Conservation (phyloP, 139 green algal species). For the Trebouxia sp. region DNA sequence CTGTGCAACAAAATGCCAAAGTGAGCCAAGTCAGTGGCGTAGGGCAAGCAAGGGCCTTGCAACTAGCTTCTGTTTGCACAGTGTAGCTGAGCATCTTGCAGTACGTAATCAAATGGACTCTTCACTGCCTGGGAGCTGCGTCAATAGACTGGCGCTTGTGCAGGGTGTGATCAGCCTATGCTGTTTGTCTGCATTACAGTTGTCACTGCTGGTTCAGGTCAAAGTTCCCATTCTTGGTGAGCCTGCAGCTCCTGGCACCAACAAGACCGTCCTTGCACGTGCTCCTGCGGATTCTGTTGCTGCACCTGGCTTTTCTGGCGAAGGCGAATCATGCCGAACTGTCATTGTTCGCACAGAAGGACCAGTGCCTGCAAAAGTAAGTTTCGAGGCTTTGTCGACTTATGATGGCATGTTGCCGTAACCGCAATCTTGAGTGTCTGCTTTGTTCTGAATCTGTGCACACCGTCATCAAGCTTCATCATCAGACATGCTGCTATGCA, state of each 20-base stretch:
- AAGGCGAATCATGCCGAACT: constrained; percentile 8
- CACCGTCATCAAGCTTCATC: no score
- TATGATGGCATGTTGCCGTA: background rate
- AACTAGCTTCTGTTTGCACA: no score
- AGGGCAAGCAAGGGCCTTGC: no score
- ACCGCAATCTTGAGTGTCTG: background rate
- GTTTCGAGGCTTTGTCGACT: background rate
- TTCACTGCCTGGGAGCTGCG: no score
- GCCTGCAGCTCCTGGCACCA: background rate
- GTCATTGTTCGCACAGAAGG: constrained; percentile 2
- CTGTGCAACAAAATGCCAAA: background rate
- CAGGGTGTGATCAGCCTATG: no score
- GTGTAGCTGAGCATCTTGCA: no score
- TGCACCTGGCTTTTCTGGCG: constrained; percentile 5
- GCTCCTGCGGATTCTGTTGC: constrained; percentile 5
- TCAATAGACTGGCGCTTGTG: no score
- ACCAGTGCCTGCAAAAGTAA: constrained; percentile 1
- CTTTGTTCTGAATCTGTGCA: background rate
- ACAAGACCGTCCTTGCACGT: constrained; percentile 8
- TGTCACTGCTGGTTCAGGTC: background rate
- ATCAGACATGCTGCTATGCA: no score
- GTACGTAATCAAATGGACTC: no score
- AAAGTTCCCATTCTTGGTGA: background rate
- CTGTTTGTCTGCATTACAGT: no score
- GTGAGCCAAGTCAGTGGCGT: background rate